These are phyloP conservation scores for Hyphodiscus sp. DNA, from an alignment of 2,329 filamentous ascomycete genomes.

Conservation along the genomic window DNA sequence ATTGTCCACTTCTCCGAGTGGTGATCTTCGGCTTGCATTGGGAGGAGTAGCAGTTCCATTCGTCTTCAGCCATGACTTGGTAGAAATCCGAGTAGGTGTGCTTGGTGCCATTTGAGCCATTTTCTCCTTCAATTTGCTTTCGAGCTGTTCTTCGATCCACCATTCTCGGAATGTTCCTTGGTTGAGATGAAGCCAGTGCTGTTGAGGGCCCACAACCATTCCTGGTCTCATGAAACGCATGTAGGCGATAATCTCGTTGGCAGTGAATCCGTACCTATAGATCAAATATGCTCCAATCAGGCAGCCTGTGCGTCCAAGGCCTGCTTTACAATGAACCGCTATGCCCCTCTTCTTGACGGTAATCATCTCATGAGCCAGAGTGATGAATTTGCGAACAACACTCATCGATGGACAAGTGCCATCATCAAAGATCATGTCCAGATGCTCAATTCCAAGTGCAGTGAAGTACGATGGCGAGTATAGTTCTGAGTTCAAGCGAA, in stretches of 20 bases:
- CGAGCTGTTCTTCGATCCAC: constrained; percentile 68
- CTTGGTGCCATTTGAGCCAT: constrained; percentile 42
- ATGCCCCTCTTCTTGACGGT: constrained; percentile 86
- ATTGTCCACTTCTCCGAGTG: constrained; percentile 88
- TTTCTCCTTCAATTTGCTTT: constrained; percentile 45
- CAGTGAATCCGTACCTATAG: constrained; percentile 94
- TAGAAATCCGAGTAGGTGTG: constrained; percentile 56
- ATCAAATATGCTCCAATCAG: constrained; percentile 96
- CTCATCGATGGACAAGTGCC: constrained; percentile 87
- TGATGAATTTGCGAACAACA: constrained; percentile 92
- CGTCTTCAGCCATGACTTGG: constrained; percentile 51
- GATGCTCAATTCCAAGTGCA: constrained; percentile 85
- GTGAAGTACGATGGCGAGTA: constrained; percentile 98
- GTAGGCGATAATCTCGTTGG: constrained; percentile 93
- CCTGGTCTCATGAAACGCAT: constrained; percentile 99
- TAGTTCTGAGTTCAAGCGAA: constrained; percentile 88
- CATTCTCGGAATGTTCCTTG: constrained; percentile 97
- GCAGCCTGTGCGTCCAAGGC: constrained; percentile 89
- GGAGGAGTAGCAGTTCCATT: constrained; percentile 75
- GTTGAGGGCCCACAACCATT: constrained; percentile 97
- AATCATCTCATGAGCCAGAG: constrained; percentile 90
- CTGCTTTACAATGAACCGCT: constrained; percentile 97
- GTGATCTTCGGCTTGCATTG: constrained; percentile 68
- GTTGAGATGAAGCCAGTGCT: constrained; percentile 98
- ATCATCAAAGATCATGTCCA: constrained; percentile 99